Conservation (phyloP, 106 monocot species). For the Platanthera guangdongensis region DNA sequence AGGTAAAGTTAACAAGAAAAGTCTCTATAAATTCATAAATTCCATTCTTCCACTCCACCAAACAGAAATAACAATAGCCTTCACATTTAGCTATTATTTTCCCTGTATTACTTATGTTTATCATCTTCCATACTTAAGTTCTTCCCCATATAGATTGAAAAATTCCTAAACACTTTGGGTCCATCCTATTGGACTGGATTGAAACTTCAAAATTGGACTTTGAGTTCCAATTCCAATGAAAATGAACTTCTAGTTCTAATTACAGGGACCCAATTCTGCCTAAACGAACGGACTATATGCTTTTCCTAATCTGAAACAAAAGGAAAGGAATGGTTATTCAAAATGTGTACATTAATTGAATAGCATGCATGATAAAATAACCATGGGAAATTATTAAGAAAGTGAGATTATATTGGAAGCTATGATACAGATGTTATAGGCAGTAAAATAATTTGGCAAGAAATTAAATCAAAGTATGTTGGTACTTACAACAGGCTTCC, state of each 20-base stretch:
- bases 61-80: not conserved
- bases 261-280: too few species aligned
- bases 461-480: slow-evolving; percentile 4
- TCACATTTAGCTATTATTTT: not conserved
- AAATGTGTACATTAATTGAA: not conserved
- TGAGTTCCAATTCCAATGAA: too few species aligned
- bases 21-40: not conserved
- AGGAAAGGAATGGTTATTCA: not conserved
- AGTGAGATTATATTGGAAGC: not conserved
- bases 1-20: not conserved
- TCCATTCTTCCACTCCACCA: not conserved
- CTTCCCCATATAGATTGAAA: not conserved
- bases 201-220: too few species aligned
- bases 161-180: not conserved
- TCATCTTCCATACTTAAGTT: not conserved
- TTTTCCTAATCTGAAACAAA: not conserved
- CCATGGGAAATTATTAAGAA: not conserved
- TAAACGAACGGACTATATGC: not conserved
- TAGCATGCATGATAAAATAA: not conserved
- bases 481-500: slow-evolving; percentile 84
- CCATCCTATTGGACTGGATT: too few species aligned
- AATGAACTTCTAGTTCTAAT: too few species aligned
- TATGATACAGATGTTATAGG: not conserved
- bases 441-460: not conserved
- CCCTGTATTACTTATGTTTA: not conserved